Percentiles rank a stretch among this genome's conserved stretches.
phyloP scores from a whole-genome alignment of 768 basidiomycete genomes.

The Suillus occidentalis region DNA sequence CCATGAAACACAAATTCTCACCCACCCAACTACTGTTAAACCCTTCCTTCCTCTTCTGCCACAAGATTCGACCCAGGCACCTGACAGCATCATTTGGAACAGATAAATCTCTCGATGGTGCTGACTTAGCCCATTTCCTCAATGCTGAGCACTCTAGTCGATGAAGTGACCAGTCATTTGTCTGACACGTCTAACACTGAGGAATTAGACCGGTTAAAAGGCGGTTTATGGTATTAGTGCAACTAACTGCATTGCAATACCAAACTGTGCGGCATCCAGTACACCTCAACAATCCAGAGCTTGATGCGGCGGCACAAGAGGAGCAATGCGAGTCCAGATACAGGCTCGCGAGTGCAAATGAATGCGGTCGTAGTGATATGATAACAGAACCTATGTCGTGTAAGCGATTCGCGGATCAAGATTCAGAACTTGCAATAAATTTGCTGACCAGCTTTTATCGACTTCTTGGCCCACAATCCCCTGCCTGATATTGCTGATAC shows the following conservation, averaged over 20 bases:
- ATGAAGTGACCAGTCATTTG: constrained; percentile 70
- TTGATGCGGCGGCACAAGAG: constrained; percentile 50
- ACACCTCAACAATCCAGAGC: constrained; percentile 61
- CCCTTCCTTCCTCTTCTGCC: constrained; percentile 59
- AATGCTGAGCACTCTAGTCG: constrained; percentile 78
- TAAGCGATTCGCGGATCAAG: neutral
- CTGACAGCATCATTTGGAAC: constrained; percentile 79
- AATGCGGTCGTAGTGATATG: constrained; percentile 57
- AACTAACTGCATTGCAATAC: constrained; percentile 75
- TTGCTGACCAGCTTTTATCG: constrained; percentile 38
- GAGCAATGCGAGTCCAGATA: constrained; percentile 69
- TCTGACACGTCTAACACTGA: constrained; percentile 61
- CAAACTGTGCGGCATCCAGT: constrained; percentile 64
- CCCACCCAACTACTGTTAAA: constrained; percentile 57
- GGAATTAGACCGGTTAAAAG: neutral
- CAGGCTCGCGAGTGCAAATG: constrained; percentile 62
- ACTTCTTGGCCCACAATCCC: constrained; percentile 43
- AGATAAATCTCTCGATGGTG: constrained; percentile 45
- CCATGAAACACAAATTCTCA: constrained; percentile 8
- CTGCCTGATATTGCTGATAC: constrained; percentile 40
- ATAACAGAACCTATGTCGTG: constrained; percentile 53
- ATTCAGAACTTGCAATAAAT: neutral
- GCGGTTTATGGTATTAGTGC: constrained; percentile 1
- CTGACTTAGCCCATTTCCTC: constrained; percentile 51
- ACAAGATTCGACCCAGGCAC: constrained; percentile 74